Percentiles rank a stretch among this genome's conserved stretches.
These are phyloP conservation scores for Plantago lanceolata DNA, from an alignment of 305 asterid species.

Conservation along the genomic window DNA sequence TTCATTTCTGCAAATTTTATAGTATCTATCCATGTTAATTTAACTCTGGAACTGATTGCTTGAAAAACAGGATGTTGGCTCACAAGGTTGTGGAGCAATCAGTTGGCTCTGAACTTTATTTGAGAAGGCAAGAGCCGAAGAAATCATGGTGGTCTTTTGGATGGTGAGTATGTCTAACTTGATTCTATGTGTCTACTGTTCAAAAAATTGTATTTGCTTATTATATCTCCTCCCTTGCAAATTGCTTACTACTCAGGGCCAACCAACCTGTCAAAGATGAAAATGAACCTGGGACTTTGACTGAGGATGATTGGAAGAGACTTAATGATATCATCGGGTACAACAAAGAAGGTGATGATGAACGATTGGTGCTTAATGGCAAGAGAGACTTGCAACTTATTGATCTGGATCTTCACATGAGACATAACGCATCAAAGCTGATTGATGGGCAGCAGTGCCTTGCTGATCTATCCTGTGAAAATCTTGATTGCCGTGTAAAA, in stretches of 20 bases:
- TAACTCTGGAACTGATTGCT: conserved; percentile 22
- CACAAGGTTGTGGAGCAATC: conserved; percentile 93
- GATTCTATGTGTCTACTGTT: conserved; percentile 15
- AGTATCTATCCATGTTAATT: too few species aligned
- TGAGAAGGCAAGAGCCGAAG: conserved; percentile 51
- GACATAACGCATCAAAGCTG: conserved; percentile 92
- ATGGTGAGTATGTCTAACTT: conserved; percentile 45
- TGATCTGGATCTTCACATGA: conserved; percentile 83
- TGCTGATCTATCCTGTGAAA: conserved; percentile 91
- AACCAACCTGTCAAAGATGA: conserved; percentile 63
- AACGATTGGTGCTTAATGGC: conserved; percentile 40
- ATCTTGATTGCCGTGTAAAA: conserved; percentile 73
- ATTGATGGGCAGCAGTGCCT: conserved; percentile 62
- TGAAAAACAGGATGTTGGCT: conserved; percentile 80
- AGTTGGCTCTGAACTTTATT: conserved; percentile 47
- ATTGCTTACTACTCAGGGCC: conserved; percentile 49
- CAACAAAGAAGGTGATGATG: conserved; percentile 70
- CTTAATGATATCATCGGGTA: conserved; percentile 81
- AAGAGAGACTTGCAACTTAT: conserved; percentile 53
- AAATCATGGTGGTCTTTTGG: conserved; percentile 97
- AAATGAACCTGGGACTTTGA: conserved; percentile 65
- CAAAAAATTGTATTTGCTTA: conserved; percentile 22
- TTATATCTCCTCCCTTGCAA: conserved; percentile 22
- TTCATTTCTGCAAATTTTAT: too few species aligned
- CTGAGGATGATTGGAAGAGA: conserved; percentile 92